Conservation (phyloP, 352 stramenopile genomes). For the Globisporangium echinulatum region DNA sequence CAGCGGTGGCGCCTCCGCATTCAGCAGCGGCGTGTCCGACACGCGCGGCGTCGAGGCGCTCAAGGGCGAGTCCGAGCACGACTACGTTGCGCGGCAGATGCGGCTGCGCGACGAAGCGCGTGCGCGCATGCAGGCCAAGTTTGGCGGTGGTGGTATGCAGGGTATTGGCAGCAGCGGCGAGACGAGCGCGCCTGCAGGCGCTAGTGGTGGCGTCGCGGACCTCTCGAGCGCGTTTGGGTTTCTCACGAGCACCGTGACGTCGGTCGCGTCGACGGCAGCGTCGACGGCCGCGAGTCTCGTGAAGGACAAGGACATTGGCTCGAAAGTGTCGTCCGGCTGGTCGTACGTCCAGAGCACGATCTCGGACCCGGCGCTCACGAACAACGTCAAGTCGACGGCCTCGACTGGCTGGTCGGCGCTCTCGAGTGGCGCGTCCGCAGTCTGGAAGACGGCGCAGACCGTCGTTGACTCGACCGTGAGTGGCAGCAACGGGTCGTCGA, state of each 20-base stretch:
- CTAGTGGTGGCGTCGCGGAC: conserved; percentile 36
- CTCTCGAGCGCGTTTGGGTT: conserved; percentile 71
- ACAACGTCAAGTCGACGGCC: conserved; percentile 79
- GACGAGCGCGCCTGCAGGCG: conserved; percentile 30
- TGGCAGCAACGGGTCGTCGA: conserved; percentile 7
- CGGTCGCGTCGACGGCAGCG: conserved; percentile 29
- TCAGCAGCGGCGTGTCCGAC: conserved; percentile 23
- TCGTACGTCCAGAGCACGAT: conserved; percentile 72
- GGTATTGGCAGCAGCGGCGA: conserved; percentile 72
- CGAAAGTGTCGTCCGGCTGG: conserved; percentile 75
- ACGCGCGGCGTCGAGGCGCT: conserved; percentile 71
- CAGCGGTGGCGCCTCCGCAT: conserved; percentile 22
- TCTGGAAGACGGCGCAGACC: conserved; percentile 59
- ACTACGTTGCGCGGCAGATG: conserved; percentile 72
- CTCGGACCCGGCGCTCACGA: conserved; percentile 54
- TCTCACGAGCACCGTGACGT: conserved; percentile 63
- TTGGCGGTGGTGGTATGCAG: conserved; percentile 65
- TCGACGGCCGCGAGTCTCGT: conserved; percentile 61
- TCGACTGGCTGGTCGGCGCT: conserved; percentile 69
- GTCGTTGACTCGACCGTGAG: conserved; percentile 40
- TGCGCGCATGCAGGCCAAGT: conserved; percentile 77
- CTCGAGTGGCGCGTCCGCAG: conserved; percentile 50
- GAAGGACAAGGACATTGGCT: conserved; percentile 67
- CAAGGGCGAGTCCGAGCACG: conserved; percentile 71
- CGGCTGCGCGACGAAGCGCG: conserved; percentile 68